Evolutionary conservation across 768 basidiomycete genomes (phyloP), one percentile per base, ranked within the genome.

Genomic region (Lentinula sp.): DNA sequence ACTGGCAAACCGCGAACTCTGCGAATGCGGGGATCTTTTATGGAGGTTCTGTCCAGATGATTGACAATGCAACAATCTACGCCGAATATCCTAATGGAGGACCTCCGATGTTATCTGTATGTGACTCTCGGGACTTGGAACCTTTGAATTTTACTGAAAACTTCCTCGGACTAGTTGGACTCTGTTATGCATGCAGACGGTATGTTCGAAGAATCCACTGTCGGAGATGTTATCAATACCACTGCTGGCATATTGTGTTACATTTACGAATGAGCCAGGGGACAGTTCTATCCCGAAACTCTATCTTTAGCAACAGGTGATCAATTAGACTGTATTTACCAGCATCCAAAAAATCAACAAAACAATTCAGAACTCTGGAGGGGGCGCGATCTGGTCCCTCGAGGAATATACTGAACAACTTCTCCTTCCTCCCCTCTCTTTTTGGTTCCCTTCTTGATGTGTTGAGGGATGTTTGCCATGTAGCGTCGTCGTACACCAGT

Each of bases 241-340:
- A 72, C 67, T 0, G 65, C 63, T 16, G 73, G 69, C 1, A 60
- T 64, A n/a, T 63, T 76, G n/a, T 76, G 74, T 65, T 76, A 76
- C 54, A 65, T 68, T 4, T 76, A 76, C 58, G 73, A 73, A 54
- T 75, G 50, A 60, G 28, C n/a, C 33, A 28, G 28, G n/a, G 4
- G 8, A n/a, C 41, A 32, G 41, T 49, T 28, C 3, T 28, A 28
- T 28, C 28, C 28, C 28, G 3, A 28, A 28, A 28, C 28, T 28
- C 28, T 28, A 28, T 3, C 28, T 28, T 28, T 28, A 28, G 28
- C 4, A 28, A 3, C 28, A 28, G 28, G 28, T 28, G 4, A 28
- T 28, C 3, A 28, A 28, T 28, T 28, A 3, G 50, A 12, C 18
- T 51, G 12, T 51, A 32, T n/a, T 12, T 12, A 33, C 35, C 13